These are phyloP conservation scores for Phialocephala subalpina DNA, from an alignment of 2,329 filamentous ascomycete genomes.

Conservation along the genomic window DNA sequence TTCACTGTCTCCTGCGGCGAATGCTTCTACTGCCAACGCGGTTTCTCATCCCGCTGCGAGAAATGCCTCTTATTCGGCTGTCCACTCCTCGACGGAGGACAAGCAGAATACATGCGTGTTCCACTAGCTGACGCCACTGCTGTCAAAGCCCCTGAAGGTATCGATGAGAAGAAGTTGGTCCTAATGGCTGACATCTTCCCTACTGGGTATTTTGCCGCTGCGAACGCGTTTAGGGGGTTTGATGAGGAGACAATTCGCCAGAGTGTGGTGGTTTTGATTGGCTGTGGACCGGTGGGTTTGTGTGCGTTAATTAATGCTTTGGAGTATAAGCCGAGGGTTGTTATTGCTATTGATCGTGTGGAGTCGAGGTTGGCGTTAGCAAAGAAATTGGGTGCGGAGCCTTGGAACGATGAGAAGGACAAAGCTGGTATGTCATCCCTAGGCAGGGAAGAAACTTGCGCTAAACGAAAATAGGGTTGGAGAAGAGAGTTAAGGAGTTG, in stretches of 20 bases:
- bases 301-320: slow-evolving; percentile 82
- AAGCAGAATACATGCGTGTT: slow-evolving; percentile 84
- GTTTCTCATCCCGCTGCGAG: slow-evolving; percentile 80
- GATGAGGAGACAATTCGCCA: slow-evolving; percentile 65
- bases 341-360: slow-evolving; percentile 83
- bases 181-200: slow-evolving; percentile 96
- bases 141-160: slow-evolving; percentile 74
- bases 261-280: slow-evolving; percentile 79
- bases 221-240: slow-evolving; percentile 74
- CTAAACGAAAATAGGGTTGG: slow-evolving; percentile 50
- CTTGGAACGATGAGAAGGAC: slow-evolving; percentile 79
- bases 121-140: slow-evolving; percentile 83
- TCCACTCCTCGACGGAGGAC: slow-evolving; percentile 74
- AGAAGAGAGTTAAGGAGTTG: slow-evolving; percentile 74
- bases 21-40: slow-evolving; percentile 89
- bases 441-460: too few relatives aligned
- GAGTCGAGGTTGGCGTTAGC: slow-evolving; percentile 78
- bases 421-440: slow-evolving; percentile 62
- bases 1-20: slow-evolving; percentile 78
- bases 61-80: slow-evolving; percentile 76
- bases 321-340: slow-evolving; percentile 76
- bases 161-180: slow-evolving; percentile 78
- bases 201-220: slow-evolving; percentile 83
- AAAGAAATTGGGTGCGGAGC: slow-evolving; percentile 77
- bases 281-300: slow-evolving; percentile 85